Percentiles rank a stretch among this genome's conserved stretches.
These are phyloP conservation scores for Cryptococcus sp. DNA, from an alignment of 1,284 basidiomycete species.

Conservation along the genomic window DNA sequence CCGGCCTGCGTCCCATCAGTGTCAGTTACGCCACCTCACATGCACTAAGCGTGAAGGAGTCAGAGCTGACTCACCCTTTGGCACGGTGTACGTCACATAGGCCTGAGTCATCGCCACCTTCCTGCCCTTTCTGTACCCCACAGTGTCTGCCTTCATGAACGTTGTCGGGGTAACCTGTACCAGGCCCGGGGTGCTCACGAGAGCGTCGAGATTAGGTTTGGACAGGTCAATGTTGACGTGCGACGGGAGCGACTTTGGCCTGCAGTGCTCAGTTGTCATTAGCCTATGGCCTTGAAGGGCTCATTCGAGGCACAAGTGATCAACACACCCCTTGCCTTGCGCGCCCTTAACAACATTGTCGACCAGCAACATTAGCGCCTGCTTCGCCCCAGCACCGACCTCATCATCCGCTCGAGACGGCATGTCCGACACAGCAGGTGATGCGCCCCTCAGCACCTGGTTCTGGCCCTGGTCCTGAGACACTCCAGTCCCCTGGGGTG, in stretches of 20 bases:
- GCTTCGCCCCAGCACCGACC: no score
- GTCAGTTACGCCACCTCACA: background rate
- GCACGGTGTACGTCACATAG: slow-evolving; percentile 40
- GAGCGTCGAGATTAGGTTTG: slow-evolving; percentile 26
- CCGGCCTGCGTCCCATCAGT: slow-evolving; percentile 19
- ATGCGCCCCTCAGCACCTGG: background rate
- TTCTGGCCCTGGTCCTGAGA: background rate
- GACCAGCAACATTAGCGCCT: slow-evolving; percentile 13
- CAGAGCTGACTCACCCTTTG: slow-evolving; percentile 27
- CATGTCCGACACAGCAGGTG: no score
- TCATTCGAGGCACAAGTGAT: background rate
- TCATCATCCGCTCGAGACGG: no score
- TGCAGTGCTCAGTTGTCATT: background rate
- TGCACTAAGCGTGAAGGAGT: background rate
- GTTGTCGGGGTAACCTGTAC: slow-evolving; percentile 32
- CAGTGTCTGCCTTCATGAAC: slow-evolving; percentile 28
- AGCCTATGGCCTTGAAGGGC: background rate
- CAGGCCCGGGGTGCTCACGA: slow-evolving; percentile 22
- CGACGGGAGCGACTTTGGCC: slow-evolving; percentile 20
- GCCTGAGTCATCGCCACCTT: slow-evolving; percentile 30
- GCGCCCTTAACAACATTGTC: slow-evolving; percentile 17
- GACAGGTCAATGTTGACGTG: slow-evolving; percentile 33
- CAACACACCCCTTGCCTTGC: slow-evolving; percentile 25
- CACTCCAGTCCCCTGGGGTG: background rate
- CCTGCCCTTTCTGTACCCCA: slow-evolving; percentile 24